Evolutionary conservation across 2,329 filamentous ascomycete species (phyloP).

Genomic region (Aaosphaeria arxii): DNA sequence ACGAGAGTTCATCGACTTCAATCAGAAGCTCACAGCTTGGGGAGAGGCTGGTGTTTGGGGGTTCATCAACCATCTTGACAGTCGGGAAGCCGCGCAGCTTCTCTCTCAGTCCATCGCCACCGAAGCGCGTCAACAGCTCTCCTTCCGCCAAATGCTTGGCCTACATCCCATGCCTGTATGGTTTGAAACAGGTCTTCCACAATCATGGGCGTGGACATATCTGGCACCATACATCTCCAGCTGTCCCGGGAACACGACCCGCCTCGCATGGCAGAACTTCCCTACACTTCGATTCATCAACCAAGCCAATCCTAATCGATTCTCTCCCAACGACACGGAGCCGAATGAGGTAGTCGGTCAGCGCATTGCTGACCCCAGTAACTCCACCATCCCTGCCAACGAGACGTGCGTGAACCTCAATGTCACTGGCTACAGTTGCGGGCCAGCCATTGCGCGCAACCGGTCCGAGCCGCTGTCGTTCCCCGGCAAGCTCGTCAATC

Average conservation of each 20-base stretch:
- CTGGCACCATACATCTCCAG: conserved; percentile 77
- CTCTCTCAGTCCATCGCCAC: conserved; percentile 74
- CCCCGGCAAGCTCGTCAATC: conserved; percentile 67
- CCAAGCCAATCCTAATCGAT: conserved; percentile 70
- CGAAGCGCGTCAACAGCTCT: conserved; percentile 79
- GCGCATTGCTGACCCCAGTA: conserved; percentile 55
- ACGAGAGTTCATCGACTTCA: conserved; percentile 75
- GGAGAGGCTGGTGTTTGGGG: conserved; percentile 79
- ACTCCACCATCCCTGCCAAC: conserved; percentile 41
- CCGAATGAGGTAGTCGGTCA: conserved; percentile 64
- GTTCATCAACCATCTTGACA: conserved; percentile 74
- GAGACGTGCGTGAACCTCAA: conserved; percentile 60
- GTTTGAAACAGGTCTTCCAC: conserved; percentile 76
- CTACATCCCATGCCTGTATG: conserved; percentile 79
- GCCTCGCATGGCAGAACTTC: conserved; percentile 82
- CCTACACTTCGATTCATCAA: conserved; percentile 69
- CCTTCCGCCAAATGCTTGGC: conserved; percentile 79
- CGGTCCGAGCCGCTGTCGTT: conserved; percentile 69
- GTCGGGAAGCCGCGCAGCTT: conserved; percentile 69
- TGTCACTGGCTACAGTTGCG: conserved; percentile 55
- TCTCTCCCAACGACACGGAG: conserved; percentile 60
- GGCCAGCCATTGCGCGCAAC: conserved; percentile 65
- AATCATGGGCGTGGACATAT: conserved; percentile 81
- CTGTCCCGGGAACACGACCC: conserved; percentile 70
- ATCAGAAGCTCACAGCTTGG: conserved; percentile 78